Evolutionary conservation across 768 basidiomycete genomes (phyloP).

Genomic region (Rhizopogon vesiculosus): DNA sequence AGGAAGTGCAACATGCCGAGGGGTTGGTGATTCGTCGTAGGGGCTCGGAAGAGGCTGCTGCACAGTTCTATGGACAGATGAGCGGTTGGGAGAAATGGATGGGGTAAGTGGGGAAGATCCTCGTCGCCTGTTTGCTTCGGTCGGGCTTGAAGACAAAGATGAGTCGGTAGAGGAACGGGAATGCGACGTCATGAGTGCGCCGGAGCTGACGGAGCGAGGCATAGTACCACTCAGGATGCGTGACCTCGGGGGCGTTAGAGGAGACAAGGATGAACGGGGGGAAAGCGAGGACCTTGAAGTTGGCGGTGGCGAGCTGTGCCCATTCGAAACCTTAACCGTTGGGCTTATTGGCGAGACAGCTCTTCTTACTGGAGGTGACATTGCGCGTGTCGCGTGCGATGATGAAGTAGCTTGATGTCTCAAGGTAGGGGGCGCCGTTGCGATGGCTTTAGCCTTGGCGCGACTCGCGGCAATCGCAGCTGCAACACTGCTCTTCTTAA

Average conservation of each 20-base stretch:
- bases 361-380: conserved; percentile 37
- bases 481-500: conserved; percentile 79
- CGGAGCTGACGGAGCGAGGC: conserved; percentile 40
- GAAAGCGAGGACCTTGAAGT: conserved; percentile 44
- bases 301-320: conserved; percentile 32
- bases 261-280: conserved; percentile 41
- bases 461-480: conserved; percentile 89
- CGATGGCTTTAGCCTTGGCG: conserved; percentile 81
- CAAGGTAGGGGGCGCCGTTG: conserved; percentile 73
- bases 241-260: conserved; percentile 37
- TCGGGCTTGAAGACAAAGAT: conserved; percentile 11
- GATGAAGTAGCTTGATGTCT: conserved; percentile 79
- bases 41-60: conserved; percentile 34
- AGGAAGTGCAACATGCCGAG: conserved; percentile 10
- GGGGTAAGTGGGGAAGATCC: conserved; percentile 46
- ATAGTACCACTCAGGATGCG: conserved; percentile 34
- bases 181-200: conserved; percentile 29
- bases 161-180: conserved; percentile 44
- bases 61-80: conserved; percentile 34
- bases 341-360: conserved; percentile 38
- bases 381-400: conserved; percentile 46
- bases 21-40: conserved; percentile 18
- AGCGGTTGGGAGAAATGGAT: conserved; percentile 24
- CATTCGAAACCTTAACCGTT: conserved; percentile 36
- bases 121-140: conserved; percentile 33